A percentile compares a stretch with the other conserved stretches of the same genome.
phyloP scores from a whole-genome alignment of 495 filamentous ascomycete genomes.

The Chaetomium fimeti region DNA sequence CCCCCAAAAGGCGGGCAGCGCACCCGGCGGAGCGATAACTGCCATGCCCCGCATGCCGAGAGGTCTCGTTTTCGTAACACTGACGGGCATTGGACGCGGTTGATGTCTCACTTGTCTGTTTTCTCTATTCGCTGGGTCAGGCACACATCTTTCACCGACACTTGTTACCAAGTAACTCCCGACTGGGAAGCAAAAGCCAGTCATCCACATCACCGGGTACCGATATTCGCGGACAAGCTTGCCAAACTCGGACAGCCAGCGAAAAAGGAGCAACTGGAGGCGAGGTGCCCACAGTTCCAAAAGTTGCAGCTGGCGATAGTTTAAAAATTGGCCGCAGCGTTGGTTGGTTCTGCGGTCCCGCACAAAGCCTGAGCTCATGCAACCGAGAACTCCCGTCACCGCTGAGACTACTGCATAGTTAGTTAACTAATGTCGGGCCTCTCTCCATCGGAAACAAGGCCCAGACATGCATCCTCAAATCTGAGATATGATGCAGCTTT shows the following conservation, averaged over 20 bases:
- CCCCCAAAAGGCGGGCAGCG: constrained; percentile 10
- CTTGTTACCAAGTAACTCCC: no score
- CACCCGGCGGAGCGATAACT: not conserved
- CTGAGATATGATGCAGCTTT: not conserved
- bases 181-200: not conserved
- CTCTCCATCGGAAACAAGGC: not conserved
- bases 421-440: no score
- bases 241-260: not conserved
- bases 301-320: not conserved
- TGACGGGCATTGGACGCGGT: not conserved
- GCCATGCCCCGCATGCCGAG: not conserved
- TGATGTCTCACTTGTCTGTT: not conserved
- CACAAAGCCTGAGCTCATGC: no score
- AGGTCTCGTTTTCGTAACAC: not conserved
- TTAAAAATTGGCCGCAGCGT: no score
- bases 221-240: not conserved
- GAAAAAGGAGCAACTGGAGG: not conserved
- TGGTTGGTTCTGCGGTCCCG: no score
- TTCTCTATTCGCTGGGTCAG: constrained; percentile 1
- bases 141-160: not conserved
- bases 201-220: not conserved
- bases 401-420: no score
- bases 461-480: not conserved
- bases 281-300: not conserved
- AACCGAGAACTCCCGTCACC: not conserved